Conservation (phyloP, 1,139 yeast species). For the Suhomyces kunorum region DNA sequence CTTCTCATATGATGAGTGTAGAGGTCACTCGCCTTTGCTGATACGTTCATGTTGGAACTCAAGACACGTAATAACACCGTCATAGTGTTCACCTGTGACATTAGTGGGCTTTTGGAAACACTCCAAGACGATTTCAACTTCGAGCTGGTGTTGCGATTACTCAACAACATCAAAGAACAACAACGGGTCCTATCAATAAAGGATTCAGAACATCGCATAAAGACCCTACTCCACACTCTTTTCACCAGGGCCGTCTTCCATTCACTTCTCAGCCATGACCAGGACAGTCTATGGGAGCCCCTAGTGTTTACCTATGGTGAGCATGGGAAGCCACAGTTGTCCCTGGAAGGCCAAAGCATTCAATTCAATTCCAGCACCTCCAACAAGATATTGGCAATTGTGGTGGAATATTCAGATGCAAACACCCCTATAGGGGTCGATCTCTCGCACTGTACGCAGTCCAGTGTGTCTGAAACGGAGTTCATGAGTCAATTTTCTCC, state of each 20-base stretch:
- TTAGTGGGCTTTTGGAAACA: constrained; percentile 18
- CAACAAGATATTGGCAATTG: constrained; percentile 48
- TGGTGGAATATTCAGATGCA: constrained; percentile 31
- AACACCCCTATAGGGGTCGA: constrained; percentile 56
- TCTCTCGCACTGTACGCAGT: constrained; percentile 56
- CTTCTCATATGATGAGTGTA: too few relatives aligned
- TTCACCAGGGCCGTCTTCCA: constrained; percentile 31
- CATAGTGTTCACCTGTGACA: constrained; percentile 21
- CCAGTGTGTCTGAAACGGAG: constrained; percentile 30
- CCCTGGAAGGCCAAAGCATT: constrained; percentile 19
- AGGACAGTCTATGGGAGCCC: too few relatives aligned
- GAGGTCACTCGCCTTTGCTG: too few relatives aligned
- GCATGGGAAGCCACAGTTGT: constrained; percentile 40
- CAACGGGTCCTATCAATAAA: constrained; percentile 32
- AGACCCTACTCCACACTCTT: constrained; percentile 25
- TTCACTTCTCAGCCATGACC: constrained; percentile 20
- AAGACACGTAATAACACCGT: neutral
- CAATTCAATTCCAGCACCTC: constrained; percentile 60
- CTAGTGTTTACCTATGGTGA: too few relatives aligned
- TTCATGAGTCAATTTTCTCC: constrained; percentile 48
- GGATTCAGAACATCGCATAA: constrained; percentile 18
- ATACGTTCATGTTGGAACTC: neutral
- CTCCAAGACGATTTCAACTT: constrained; percentile 38
- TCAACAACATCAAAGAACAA: constrained; percentile 41
- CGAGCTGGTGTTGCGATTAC: constrained; percentile 35